A percentile compares a stretch with the other conserved stretches of the same genome.
Conservation (phyloP, 768 basidiomycete species). For the Pleurotus citrinopileatus region DNA sequence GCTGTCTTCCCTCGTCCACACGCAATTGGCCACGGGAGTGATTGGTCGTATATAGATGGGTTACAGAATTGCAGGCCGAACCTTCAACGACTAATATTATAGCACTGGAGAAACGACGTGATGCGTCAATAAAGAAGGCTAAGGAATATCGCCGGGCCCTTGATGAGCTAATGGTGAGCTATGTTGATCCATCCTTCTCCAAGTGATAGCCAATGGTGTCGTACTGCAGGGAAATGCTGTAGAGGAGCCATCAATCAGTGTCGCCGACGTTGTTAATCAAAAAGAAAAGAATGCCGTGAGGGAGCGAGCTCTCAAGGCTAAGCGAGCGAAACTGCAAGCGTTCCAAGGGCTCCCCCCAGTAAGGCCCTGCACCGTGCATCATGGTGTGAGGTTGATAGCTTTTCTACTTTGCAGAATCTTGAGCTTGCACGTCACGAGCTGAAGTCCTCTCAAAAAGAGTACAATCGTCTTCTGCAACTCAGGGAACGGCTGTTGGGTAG, state of each 20-base stretch:
- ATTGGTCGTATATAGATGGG: constrained; percentile 37
- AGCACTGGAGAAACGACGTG: constrained; percentile 35
- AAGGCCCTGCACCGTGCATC: constrained; percentile 8
- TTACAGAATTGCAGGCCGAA: constrained; percentile 23
- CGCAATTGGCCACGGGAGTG: neutral
- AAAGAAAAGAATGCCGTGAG: constrained; percentile 33
- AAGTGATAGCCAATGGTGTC: neutral
- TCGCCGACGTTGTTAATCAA: constrained; percentile 35
- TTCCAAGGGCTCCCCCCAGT: constrained; percentile 53
- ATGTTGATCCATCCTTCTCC: neutral
- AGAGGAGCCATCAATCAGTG: constrained; percentile 28
- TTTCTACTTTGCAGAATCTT: constrained; percentile 33
- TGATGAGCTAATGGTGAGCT: constrained; percentile 28
- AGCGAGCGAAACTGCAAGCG: constrained; percentile 40
- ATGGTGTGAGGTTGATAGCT: neutral
- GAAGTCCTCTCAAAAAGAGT: constrained; percentile 34
- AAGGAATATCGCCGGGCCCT: constrained; percentile 46
- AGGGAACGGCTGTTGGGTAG: constrained; percentile 42
- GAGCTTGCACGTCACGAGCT: constrained; percentile 44
- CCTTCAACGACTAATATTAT: constrained; percentile 22
- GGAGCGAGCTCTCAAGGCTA: constrained; percentile 38
- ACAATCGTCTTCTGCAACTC: constrained; percentile 43
- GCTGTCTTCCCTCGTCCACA: neutral
- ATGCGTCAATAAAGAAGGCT: constrained; percentile 40
- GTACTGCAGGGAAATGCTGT: constrained; percentile 26